phyloP scores from a whole-genome alignment of 495 filamentous ascomycete species.

The Talaromyces liani region DNA sequence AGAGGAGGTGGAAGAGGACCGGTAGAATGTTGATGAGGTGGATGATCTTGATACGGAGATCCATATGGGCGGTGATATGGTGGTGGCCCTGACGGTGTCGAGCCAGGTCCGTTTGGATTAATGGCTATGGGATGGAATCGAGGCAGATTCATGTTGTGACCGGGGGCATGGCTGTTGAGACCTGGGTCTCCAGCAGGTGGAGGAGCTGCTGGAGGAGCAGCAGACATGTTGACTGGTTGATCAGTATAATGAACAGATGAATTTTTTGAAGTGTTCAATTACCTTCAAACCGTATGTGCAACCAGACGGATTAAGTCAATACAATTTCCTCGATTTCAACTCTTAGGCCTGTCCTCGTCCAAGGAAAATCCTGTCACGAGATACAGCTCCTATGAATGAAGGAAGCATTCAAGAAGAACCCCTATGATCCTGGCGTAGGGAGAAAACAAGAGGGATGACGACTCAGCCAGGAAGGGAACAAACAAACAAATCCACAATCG shows the following conservation, averaged over 20 bases:
- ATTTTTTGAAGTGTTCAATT: neutral
- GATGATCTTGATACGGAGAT: constrained; percentile 1
- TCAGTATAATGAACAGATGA: neutral
- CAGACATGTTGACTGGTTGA: constrained; percentile 23
- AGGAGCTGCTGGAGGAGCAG: constrained; percentile 30
- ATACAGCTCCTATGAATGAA: neutral
- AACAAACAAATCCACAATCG: neutral
- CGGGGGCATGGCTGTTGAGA: constrained; percentile 22
- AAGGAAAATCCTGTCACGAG: neutral
- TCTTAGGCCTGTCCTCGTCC: neutral
- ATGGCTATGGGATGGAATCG: constrained; percentile 43
- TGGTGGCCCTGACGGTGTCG: constrained; percentile 26
- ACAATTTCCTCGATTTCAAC: neutral
- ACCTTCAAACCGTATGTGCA: neutral
- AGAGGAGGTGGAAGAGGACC: constrained; percentile 3
- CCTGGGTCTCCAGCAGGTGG: constrained; percentile 29
- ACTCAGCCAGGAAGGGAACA: neutral
- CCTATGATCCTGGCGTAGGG: neutral
- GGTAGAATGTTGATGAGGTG: neutral
- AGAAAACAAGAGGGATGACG: neutral
- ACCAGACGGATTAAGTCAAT: neutral
- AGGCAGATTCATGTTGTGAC: constrained; percentile 30
- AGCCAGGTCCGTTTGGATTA: constrained; percentile 31
- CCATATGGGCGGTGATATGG: constrained; percentile 31
- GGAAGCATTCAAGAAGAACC: neutral